Base-by-base conservation (phyloP, 164 flowering plant species). In the Magnolia kwangsiensis region DNA sequence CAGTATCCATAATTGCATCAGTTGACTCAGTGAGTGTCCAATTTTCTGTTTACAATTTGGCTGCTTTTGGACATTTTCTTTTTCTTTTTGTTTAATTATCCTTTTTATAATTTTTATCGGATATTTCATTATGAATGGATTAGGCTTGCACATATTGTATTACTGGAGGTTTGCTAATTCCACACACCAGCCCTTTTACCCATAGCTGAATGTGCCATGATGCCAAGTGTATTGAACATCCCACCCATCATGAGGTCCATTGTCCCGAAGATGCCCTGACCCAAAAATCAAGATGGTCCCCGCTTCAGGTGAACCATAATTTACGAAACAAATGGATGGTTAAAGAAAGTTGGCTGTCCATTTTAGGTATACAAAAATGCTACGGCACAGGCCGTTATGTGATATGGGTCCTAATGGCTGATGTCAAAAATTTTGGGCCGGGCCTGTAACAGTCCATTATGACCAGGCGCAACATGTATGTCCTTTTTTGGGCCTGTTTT, bases 11-110 rank as follows among this genome's bases (percentile, higher is more conserved):
- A 55, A 92, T 96, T 72, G 81, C 97, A 50, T 91, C 99, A 23
- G 96, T 94, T 72, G 99, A 96, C 85, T 96, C 99, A 73, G 99
- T 96, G 79, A 85, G 94, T 90, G 73, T 64, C 61, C 1, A 11
- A 16, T 55, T 55, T 55, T 55, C 61, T 55, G 13, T 8, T 55
- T 8, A 16, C 61, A 11, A 1, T 55, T 55, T 55, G 13, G 61
- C 61, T 55, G 61, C 18, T 55, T 16, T 11, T 55, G 61, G 16
- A 10, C 61, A 55, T 11, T 55, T 55, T 16, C 4, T 55, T 55
- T 55, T 37, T 10, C 4, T 55, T 55, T 55, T 37, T 2, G 61
- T 11, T 37, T 37, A 37, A 37, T 37, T 37, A 37, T 37, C 45
- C 45, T 37, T 37, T 4, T 37, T 37, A 3, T 37, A 0, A 37